phyloP scores from a whole-genome alignment of 2,329 filamentous ascomycete genomes.

The Colletotrichum musicola region DNA sequence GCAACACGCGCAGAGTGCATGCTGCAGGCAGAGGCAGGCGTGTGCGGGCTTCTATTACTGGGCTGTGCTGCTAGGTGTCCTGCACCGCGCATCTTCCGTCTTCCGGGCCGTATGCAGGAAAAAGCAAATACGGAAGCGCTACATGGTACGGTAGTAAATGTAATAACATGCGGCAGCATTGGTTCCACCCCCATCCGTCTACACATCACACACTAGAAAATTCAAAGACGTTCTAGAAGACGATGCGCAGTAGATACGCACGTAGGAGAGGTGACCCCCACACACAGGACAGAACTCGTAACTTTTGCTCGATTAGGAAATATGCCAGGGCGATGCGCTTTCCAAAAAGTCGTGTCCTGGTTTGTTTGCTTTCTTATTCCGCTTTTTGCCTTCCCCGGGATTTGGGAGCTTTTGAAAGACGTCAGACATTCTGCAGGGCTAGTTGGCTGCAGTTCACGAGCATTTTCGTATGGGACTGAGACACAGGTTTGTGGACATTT shows the following conservation, averaged over 20 bases:
- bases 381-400: no score
- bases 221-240: slow-evolving; percentile 19
- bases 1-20: slow-evolving; percentile 3
- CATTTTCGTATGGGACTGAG: not conserved
- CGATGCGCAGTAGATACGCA: slow-evolving; percentile 6
- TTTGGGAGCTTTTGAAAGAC: not conserved
- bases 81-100: slow-evolving; percentile 22
- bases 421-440: not conserved
- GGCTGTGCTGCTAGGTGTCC: not conserved
- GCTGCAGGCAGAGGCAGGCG: not conserved
- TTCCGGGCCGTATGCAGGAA: slow-evolving; percentile 21
- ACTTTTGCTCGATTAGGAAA: slow-evolving; percentile 18
- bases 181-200: not conserved
- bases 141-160: no score
- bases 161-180: no score
- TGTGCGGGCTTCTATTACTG: slow-evolving; percentile 1
- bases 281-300: slow-evolving; percentile 29
- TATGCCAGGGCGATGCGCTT: not conserved
- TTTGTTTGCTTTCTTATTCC: no score
- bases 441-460: not conserved
- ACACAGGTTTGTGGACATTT: not conserved
- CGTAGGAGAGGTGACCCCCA: slow-evolving; percentile 22
- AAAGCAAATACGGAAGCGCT: slow-evolving; percentile 32
- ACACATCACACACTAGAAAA: not conserved
- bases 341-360: no score